Evolutionary conservation across 2,329 filamentous ascomycete species (phyloP).

Genomic region (Alternaria panax): DNA sequence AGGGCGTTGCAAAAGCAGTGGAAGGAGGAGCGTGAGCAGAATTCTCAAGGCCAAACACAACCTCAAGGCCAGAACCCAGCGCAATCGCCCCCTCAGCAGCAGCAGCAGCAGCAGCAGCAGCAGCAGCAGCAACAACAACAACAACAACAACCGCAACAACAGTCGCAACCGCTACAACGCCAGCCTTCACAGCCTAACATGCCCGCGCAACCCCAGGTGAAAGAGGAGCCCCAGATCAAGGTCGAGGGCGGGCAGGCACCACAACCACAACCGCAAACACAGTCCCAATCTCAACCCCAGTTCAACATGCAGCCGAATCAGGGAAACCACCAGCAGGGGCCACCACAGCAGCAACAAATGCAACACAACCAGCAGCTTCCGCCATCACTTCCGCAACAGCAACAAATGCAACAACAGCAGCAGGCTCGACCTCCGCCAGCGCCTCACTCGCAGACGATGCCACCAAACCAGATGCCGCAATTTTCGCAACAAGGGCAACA

Average conservation of each 20-base stretch:
- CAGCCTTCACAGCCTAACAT: conserved; percentile 41
- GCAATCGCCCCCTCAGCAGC: conserved; percentile 29
- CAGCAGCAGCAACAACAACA: conserved; percentile 40
- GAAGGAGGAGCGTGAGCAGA: conserved; percentile 44
- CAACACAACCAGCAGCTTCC: conserved; percentile 31
- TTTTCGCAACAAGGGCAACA: conserved; percentile 40
- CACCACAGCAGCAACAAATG: conserved; percentile 26
- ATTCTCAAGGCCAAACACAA: conserved; percentile 42
- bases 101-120: conserved; percentile 35
- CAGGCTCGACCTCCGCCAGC: conserved; percentile 38
- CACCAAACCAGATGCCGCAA: conserved; percentile 36
- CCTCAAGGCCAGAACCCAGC: conserved; percentile 30
- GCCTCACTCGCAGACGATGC: conserved; percentile 40
- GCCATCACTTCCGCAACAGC: conserved; percentile 28
- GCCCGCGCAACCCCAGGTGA: conserved; percentile 33
- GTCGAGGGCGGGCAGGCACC: conserved; percentile 40
- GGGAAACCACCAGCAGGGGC: conserved; percentile 30
- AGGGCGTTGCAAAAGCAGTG: conserved; percentile 43
- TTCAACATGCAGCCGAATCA: conserved; percentile 37
- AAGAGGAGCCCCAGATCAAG: conserved; percentile 48
- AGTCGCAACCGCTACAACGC: conserved; percentile 38
- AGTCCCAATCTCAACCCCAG: conserved; percentile 14
- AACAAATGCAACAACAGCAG: conserved; percentile 27
- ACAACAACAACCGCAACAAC: conserved; percentile 28
- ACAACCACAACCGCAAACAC: conserved; percentile 30